phyloP scores from a whole-genome alignment of 345 rosid species.

The Corchorus capsularis region DNA sequence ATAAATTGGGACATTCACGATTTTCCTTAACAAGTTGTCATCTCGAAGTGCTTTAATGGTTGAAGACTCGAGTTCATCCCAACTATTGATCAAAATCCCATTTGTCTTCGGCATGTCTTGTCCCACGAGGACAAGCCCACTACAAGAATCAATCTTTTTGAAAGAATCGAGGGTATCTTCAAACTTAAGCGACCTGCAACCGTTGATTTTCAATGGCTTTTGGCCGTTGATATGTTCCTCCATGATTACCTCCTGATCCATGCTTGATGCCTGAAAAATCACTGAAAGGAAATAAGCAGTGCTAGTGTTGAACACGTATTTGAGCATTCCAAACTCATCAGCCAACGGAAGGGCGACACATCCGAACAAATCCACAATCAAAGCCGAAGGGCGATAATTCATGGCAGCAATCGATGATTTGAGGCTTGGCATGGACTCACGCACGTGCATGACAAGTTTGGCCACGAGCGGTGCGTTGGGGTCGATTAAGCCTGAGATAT shows the following conservation, averaged over 20 bases:
- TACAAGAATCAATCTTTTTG: background rate
- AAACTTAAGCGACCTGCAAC: slow-evolving; percentile 14
- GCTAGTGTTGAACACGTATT: slow-evolving; percentile 1
- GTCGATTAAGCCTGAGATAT: background rate
- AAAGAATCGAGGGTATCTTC: slow-evolving; percentile 11
- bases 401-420: slow-evolving; percentile 5
- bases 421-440: slow-evolving; percentile 18
- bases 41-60: slow-evolving; percentile 37
- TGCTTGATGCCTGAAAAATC: background rate
- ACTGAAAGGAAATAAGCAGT: slow-evolving; percentile 12
- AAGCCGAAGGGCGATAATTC: background rate
- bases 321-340: slow-evolving; percentile 13
- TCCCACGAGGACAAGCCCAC: slow-evolving; percentile 21
- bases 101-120: slow-evolving; percentile 33
- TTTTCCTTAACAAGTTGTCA: slow-evolving; percentile 11
- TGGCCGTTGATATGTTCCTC: slow-evolving; percentile 9
- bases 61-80: slow-evolving; percentile 45
- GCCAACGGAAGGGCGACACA: slow-evolving; percentile 3
- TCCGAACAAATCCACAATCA: slow-evolving; percentile 18
- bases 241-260: background rate
- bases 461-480: background rate
- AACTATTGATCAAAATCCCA: slow-evolving; percentile 60
- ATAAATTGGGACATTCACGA: slow-evolving; percentile 22
- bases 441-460: background rate
- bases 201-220: slow-evolving; percentile 9